Base-by-base conservation (phyloP, 192 early-diverging fungal species). In the Backusella psychrophila region DNA sequence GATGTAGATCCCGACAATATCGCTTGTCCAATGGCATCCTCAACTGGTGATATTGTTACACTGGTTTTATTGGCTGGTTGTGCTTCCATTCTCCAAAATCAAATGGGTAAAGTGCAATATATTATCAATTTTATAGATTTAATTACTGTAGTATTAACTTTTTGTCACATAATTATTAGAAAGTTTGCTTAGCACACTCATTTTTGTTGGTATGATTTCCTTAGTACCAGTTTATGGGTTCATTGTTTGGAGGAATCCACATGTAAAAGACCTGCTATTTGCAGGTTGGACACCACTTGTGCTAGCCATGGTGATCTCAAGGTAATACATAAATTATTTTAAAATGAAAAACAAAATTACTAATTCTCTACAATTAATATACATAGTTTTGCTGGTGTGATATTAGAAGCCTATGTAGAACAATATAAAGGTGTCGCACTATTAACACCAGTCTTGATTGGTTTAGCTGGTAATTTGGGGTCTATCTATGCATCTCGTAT, bases 1-100 rank as follows among this genome's bases (percentile, higher is more conserved):
- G 81, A 88, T 3, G 85, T 96, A 33, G 92, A 96, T 71, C 95
- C 67, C 14, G 87, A 93, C 76, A 93, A 93, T 73, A 93, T 93
- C 75, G 92, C 91, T 17, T 92, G 90, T 49, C 92, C 92, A 19
- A 75, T 93, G 76, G 92, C 91, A 29, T 91, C 92, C 6, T 86
- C 87, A 2, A 78, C 91, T 77, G 92, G 92, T 31, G 92, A 93
- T 82, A 84, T 93, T 63, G 83, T 93, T 5, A 93, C 91, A 0
- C 75, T 93, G 59, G 78, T 91, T 33, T 80, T 91, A 21, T 77
- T 93, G 65, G 82, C 91, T 36, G 85, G 73, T 29, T 81, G 83
- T 70, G 73, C 90, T 12, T 78, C 82, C 12, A 49, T 82, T 26
- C 71, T 92, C 11, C 75, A 87, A 67, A 39, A 72, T 34, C 78